Evolutionary conservation across 1,284 basidiomycete genomes (phyloP).

Genomic region (Ceratobasidium sp.): DNA sequence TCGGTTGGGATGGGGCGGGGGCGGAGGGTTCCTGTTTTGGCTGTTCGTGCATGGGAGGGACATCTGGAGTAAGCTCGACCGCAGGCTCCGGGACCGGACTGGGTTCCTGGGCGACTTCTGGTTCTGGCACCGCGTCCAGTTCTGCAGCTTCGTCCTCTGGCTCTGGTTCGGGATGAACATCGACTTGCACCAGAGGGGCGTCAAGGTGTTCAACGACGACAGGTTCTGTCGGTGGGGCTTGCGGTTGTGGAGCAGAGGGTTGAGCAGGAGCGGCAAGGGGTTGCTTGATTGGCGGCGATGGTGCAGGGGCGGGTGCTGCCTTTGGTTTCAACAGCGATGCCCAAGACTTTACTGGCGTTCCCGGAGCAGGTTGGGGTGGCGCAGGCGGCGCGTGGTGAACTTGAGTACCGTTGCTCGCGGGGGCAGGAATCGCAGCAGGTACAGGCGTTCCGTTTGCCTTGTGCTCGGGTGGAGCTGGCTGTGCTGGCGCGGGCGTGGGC

Average conservation of each 20-base stretch:
- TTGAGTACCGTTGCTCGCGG: conserved; percentile 67
- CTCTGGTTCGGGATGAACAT: background rate
- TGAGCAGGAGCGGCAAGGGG: conserved; percentile 47
- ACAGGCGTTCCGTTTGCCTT: conserved; percentile 73
- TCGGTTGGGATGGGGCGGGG: background rate
- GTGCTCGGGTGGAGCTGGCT: conserved; percentile 75
- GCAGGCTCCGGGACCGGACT: background rate
- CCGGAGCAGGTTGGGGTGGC: conserved; percentile 4
- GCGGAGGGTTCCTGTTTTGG: conserved; percentile 50
- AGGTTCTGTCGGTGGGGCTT: conserved; percentile 13
- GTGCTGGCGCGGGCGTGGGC: conserved; percentile 51
- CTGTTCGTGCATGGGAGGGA: conserved; percentile 55
- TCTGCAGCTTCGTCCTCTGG: background rate
- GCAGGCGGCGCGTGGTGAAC: conserved; percentile 19
- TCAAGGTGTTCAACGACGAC: background rate
- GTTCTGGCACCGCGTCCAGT: background rate
- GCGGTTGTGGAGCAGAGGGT: conserved; percentile 49
- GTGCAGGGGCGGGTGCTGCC: conserved; percentile 53
- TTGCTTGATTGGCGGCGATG: conserved; percentile 51
- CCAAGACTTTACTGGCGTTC: conserved; percentile 14
- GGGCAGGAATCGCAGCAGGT: conserved; percentile 57
- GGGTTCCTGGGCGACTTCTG: conserved; percentile 18
- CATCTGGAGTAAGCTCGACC: conserved; percentile 52
- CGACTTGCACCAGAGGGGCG: conserved; percentile 3
- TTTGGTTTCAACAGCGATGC: conserved; percentile 28